Percentiles rank a stretch among this genome's conserved stretches.
Conservation (phyloP, 441 rosid species). For the Lepidium campestre region DNA sequence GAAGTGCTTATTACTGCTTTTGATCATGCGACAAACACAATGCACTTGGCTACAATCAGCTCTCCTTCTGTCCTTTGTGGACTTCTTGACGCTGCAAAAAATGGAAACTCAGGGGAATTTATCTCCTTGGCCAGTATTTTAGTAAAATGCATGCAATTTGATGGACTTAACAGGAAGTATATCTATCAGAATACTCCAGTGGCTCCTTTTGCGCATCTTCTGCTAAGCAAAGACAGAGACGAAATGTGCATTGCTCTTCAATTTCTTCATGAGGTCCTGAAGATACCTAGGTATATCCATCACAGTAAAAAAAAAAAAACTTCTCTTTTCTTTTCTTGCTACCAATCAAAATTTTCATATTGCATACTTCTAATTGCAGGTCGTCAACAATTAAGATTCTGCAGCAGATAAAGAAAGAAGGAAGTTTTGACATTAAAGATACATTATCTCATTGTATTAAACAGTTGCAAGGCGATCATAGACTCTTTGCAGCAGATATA, state of each 20-base stretch:
- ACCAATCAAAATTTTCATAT: neutral
- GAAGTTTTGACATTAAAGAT: constrained; percentile 41
- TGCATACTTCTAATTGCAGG: constrained; percentile 40
- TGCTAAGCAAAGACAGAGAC: constrained; percentile 48
- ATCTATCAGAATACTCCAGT: constrained; percentile 51
- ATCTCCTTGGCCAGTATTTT: constrained; percentile 73
- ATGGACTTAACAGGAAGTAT: constrained; percentile 66
- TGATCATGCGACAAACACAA: constrained; percentile 65
- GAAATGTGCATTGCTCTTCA: constrained; percentile 57
- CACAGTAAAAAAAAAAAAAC: neutral
- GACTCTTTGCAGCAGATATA: constrained; percentile 69
- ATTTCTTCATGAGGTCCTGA: constrained; percentile 73
- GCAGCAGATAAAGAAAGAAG: constrained; percentile 60
- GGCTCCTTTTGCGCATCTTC: constrained; percentile 59
- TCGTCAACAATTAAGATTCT: constrained; percentile 59
- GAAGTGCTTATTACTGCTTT: constrained; percentile 85
- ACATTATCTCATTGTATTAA: constrained; percentile 39
- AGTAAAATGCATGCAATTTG: constrained; percentile 85
- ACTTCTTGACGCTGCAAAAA: constrained; percentile 63
- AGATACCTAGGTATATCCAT: constrained; percentile 59
- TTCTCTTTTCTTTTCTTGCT: neutral
- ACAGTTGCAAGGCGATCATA: constrained; percentile 48
- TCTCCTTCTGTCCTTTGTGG: constrained; percentile 65
- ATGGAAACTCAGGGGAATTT: constrained; percentile 46
- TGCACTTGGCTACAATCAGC: constrained; percentile 63